These are phyloP conservation scores for Iris macrosiphon DNA, from an alignment of 106 monocot genomes.

Conservation along the genomic window DNA sequence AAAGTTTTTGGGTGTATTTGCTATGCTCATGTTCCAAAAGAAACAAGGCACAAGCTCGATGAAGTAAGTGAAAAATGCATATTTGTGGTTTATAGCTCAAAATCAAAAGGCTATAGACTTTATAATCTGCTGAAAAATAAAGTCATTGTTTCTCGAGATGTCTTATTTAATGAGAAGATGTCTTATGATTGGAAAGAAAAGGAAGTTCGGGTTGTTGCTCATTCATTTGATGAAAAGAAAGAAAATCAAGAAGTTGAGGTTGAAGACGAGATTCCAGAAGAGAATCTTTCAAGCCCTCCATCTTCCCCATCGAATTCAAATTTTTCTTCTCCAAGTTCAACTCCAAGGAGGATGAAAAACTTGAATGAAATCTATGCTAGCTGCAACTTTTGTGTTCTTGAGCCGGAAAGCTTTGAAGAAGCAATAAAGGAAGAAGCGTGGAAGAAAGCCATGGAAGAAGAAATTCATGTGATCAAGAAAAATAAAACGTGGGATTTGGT, in stretches of 20 bases:
- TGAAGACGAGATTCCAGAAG: neutral
- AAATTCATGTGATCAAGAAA: neutral
- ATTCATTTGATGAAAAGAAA: neutral
- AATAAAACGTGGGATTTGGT: constrained; percentile 1
- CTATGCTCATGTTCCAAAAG: neutral
- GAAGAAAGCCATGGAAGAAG: constrained; percentile 11
- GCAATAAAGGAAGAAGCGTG: neutral
- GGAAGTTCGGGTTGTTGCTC: neutral
- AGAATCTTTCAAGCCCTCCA: neutral
- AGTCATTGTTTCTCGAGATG: neutral
- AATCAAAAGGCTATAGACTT: neutral
- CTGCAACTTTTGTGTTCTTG: no score
- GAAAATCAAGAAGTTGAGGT: neutral
- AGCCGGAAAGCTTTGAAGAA: neutral
- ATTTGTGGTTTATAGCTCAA: neutral
- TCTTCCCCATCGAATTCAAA: neutral
- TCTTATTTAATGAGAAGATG: neutral
- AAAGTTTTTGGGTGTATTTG: neutral
- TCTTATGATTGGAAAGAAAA: neutral
- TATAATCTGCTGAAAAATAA: neutral
- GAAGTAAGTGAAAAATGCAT: neutral
- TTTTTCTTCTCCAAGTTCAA: neutral
- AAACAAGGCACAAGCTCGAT: neutral
- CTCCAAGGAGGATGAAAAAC: neutral
- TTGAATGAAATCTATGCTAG: no score